Base-by-base conservation (phyloP, 306 rosid genomes). In the Fragaria ananassa region DNA sequence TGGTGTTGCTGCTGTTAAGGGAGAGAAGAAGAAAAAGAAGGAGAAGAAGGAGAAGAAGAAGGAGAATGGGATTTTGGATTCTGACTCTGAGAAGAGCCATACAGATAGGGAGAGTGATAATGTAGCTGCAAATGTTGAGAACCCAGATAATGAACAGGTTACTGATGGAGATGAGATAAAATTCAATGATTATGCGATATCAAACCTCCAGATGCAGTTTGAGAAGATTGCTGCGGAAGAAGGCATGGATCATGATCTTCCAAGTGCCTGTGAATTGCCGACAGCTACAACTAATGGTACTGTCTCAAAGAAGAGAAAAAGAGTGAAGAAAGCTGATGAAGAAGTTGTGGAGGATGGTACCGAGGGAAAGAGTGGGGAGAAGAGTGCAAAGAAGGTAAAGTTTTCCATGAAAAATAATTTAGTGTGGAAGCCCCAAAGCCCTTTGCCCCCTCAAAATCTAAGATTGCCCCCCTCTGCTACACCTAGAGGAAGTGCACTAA, bases 401-500 rank as follows among this genome's bases (percentile, higher is more conserved):
- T 96, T 96, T 81, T 91, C 98, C 29, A 92, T 93, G 93, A 91
- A 91, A 84, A 91, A 81, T 81, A 96, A 96, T 83, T 85, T 96
- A 93, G 92, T 93, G 9, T 96, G 99, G 99, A 89, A 89, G 80
- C 93, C 98, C 60, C 98, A 96, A 19, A 88, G 44, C 83, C 99
- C 99, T 67, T 85, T 96, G 76, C 99, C 99, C 44, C 96, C 99
- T 34, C 96, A 92, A 84, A 80, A 85, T 78, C 78, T 96, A 88
- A 91, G 99, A 70, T 60, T 96, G 75, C 99, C 99, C 74, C 96
- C 99, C 49, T 89, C 99, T 58, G 97, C 78, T 56, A 91, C 98
- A 19, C 99, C 99, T 31, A 87, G 98, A 85, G 99, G 99, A 81
- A 96, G 99, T 87, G 99, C 99, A 10, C 98, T 96, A 58, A 96